phyloP scores from a whole-genome alignment of 2,329 filamentous ascomycete species.

The Ophiostoma tasmaniense region DNA sequence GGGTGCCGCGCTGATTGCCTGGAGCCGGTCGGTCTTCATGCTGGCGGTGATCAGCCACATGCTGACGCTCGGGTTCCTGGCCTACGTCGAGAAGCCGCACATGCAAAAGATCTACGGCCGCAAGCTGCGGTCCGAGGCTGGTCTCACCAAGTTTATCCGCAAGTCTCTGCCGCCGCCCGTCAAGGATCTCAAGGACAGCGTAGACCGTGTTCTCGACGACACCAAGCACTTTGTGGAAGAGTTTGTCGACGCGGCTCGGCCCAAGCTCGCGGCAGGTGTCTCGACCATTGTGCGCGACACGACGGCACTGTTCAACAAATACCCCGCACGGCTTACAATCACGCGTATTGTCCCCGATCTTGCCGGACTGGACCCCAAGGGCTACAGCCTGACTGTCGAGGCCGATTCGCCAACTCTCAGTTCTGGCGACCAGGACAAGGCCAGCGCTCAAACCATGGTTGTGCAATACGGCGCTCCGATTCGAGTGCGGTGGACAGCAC shows the following conservation, averaged over 20 bases:
- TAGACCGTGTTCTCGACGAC: constrained; percentile 80
- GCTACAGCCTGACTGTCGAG: constrained; percentile 70
- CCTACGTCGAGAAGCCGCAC: constrained; percentile 89
- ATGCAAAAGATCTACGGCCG: constrained; percentile 97
- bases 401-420: constrained; percentile 38
- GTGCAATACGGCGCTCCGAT: constrained; percentile 89
- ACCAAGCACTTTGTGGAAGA: constrained; percentile 87
- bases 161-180: constrained; percentile 77
- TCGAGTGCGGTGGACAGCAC: constrained; percentile 82
- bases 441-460: constrained; percentile 49
- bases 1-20: constrained; percentile 89
- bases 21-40: constrained; percentile 77
- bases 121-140: constrained; percentile 75
- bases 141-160: constrained; percentile 84
- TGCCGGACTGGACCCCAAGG: constrained; percentile 66
- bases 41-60: constrained; percentile 80
- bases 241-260: constrained; percentile 73
- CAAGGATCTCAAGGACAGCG: constrained; percentile 72
- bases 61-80: constrained; percentile 77
- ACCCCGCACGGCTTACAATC: constrained; percentile 77
- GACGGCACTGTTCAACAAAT: constrained; percentile 77
- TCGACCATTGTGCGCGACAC: constrained; percentile 84
- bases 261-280: constrained; percentile 78
- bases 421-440: neutral
- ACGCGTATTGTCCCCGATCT: constrained; percentile 71